A percentile compares a stretch with the other conserved stretches of the same genome.
These are phyloP conservation scores for Aureobasidium sp. DNA, from an alignment of 2,329 filamentous ascomycete species.

Conservation along the genomic window DNA sequence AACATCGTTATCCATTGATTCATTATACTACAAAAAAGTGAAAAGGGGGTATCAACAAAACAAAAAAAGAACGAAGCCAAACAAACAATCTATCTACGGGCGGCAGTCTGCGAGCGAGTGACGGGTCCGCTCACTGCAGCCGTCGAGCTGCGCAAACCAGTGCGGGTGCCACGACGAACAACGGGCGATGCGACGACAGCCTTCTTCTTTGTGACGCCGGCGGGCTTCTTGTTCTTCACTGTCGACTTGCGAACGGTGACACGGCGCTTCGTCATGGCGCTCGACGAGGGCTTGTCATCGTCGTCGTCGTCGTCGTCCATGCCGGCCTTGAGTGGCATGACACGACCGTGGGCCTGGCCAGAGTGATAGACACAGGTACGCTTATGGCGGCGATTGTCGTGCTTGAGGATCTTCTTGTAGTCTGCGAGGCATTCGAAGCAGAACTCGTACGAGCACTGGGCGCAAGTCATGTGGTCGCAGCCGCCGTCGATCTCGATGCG, in stretches of 20 bases:
- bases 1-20: not conserved
- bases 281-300: not conserved
- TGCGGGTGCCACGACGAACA: not conserved
- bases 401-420: not conserved
- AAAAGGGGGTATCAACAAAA: not conserved
- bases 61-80: not conserved
- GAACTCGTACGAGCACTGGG: conserved; percentile 22
- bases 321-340: not conserved
- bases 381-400: not conserved
- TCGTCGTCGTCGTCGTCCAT: not conserved
- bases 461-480: conserved; percentile 26
- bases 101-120: not conserved
- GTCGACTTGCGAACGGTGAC: not conserved
- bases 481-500: conserved; percentile 29
- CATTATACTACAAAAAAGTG: not conserved
- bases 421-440: conserved; percentile 25
- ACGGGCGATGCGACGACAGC: not conserved
- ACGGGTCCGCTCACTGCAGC: not conserved
- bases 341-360: not conserved
- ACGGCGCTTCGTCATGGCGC: not conserved
- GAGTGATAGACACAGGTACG: not conserved
- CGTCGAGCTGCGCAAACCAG: not conserved
- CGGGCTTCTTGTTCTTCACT: not conserved
- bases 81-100: not conserved
- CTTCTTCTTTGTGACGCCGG: not conserved